A percentile compares a stretch with the other conserved stretches of the same genome.
Evolutionary conservation across 495 filamentous ascomycete species (phyloP).

Genomic region (Lasiosphaeris hirsuta): DNA sequence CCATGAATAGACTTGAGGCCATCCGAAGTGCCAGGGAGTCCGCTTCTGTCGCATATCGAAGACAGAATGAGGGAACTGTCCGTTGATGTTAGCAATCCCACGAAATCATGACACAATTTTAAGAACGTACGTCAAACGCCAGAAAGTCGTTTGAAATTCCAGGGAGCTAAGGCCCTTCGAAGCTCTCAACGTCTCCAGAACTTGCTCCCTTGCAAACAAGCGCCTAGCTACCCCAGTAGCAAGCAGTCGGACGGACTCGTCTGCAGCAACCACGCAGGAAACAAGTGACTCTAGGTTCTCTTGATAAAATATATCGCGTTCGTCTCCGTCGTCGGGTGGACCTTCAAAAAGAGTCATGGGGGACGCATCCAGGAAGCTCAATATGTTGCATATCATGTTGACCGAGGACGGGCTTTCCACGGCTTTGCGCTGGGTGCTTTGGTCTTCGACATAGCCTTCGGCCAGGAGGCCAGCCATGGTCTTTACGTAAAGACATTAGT

Average conservation of each 20-base stretch:
- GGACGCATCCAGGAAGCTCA: slow-evolving; percentile 51
- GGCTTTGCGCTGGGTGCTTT: slow-evolving; percentile 37
- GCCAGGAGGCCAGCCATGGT: slow-evolving; percentile 39
- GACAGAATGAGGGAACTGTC: slow-evolving; percentile 47
- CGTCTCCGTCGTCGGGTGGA: slow-evolving; percentile 27
- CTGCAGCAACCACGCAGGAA: slow-evolving; percentile 48
- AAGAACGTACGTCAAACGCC: slow-evolving; percentile 50
- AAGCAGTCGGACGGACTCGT: slow-evolving; percentile 46
- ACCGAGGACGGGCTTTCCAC: slow-evolving; percentile 36
- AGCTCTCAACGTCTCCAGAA: slow-evolving; percentile 36
- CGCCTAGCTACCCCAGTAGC: slow-evolving; percentile 45
- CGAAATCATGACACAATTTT: too few relatives aligned
- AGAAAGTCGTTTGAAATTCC: slow-evolving; percentile 45
- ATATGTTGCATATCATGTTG: slow-evolving; percentile 47
- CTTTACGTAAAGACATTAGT: slow-evolving; percentile 15
- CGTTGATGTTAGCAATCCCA: slow-evolving; percentile 16
- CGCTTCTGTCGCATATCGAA: slow-evolving; percentile 48
- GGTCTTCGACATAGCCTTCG: slow-evolving; percentile 42
- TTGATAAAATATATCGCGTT: slow-evolving; percentile 46
- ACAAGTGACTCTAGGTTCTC: slow-evolving; percentile 49
- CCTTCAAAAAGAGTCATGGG: slow-evolving; percentile 51
- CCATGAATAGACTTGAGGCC: slow-evolving; percentile 47
- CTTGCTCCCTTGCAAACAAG: slow-evolving; percentile 40
- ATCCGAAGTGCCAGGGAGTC: slow-evolving; percentile 37
- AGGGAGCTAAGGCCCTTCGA: slow-evolving; percentile 39